These are phyloP conservation scores for Mariannaea sp. DNA, from an alignment of 2,329 filamentous ascomycete genomes.

Conservation along the genomic window DNA sequence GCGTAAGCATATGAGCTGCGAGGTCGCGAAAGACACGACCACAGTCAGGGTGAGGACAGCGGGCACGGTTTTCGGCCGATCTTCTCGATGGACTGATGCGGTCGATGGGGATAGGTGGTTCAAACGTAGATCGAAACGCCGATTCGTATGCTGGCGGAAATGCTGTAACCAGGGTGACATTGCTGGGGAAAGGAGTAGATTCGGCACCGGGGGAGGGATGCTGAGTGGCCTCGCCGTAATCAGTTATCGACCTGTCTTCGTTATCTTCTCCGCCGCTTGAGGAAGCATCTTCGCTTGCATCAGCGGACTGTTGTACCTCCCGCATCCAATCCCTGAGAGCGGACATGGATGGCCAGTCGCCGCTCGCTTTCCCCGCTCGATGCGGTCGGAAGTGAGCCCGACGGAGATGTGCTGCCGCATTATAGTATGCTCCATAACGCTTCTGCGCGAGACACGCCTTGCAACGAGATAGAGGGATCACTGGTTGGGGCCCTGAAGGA, in stretches of 20 bases:
- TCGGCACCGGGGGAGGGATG: conserved; percentile 25
- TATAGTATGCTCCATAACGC: conserved; percentile 63
- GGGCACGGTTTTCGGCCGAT: conserved; percentile 49
- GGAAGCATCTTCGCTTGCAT: conserved; percentile 51
- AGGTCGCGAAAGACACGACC: conserved; percentile 66
- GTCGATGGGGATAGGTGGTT: conserved; percentile 34
- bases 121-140: conserved; percentile 23
- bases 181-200: conserved; percentile 11
- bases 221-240: conserved; percentile 23
- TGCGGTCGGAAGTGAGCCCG: conserved; percentile 62
- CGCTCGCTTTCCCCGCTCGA: conserved; percentile 60
- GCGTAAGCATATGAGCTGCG: conserved; percentile 93
- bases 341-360: conserved; percentile 63
- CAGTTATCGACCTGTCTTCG: conserved; percentile 38
- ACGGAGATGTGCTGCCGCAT: conserved; percentile 62
- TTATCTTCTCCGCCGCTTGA: conserved; percentile 59
- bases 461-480: conserved; percentile 58
- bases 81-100: conserved; percentile 40
- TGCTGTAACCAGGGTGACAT: conserved; percentile 1
- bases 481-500: conserved; percentile 49
- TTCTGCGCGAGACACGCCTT: conserved; percentile 62
- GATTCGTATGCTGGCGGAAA: conserved; percentile 23
- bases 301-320: conserved; percentile 58
- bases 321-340: conserved; percentile 65
- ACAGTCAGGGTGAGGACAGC: conserved; percentile 62